phyloP scores from a whole-genome alignment of 2,329 filamentous ascomycete species.

The Fusarium sp. region DNA sequence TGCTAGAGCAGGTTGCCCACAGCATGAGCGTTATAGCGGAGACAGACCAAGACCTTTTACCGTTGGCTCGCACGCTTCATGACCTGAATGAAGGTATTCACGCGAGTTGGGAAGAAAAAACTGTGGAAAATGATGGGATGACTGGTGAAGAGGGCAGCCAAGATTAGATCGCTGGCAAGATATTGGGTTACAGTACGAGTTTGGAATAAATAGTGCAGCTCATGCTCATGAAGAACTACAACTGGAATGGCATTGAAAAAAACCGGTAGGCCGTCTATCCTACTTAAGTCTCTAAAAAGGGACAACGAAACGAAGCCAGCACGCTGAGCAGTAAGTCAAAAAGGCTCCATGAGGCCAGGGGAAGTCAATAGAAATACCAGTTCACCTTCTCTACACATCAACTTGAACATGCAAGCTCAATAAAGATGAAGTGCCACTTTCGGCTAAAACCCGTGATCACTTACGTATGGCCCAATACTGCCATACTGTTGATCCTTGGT shows the following conservation, averaged over 20 bases:
- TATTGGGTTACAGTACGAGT: background rate
- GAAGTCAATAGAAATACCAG: no score
- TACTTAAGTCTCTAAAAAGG: background rate
- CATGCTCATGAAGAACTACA: background rate
- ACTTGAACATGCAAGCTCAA: background rate
- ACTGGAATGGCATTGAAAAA: background rate
- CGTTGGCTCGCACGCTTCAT: background rate
- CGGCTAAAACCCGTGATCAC: background rate
- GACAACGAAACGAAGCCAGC: background rate
- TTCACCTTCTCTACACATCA: background rate
- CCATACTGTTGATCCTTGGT: background rate
- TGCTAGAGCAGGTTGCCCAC: background rate
- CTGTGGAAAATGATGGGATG: background rate
- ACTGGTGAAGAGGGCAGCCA: background rate
- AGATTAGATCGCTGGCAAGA: background rate
- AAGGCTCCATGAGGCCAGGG: no score
- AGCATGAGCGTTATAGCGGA: background rate
- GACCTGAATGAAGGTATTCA: background rate
- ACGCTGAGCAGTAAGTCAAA: no score
- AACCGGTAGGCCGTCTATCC: background rate
- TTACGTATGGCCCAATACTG: background rate
- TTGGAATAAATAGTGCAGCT: background rate
- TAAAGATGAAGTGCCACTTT: background rate
- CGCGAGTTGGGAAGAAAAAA: background rate
- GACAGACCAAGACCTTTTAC: background rate